Conservation (phyloP, 352 stramenopile species). For the Globisporangium canariense region DNA sequence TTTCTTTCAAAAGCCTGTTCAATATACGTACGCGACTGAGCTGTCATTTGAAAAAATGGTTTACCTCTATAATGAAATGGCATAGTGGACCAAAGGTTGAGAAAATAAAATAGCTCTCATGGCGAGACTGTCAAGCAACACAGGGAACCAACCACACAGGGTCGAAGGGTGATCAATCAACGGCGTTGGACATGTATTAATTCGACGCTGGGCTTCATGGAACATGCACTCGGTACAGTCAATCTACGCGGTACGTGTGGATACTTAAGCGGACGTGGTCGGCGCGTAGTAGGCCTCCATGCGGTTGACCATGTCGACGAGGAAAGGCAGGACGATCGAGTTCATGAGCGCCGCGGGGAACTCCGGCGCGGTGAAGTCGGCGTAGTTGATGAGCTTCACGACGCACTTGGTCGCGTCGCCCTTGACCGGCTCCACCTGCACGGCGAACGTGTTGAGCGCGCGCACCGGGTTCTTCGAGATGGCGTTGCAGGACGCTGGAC, state of each 20-base stretch:
- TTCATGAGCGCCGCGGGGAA: conserved; percentile 26
- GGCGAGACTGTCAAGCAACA: too few species aligned
- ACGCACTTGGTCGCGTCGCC: conserved; percentile 21
- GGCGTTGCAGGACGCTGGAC: conserved; percentile 15
- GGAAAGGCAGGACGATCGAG: conserved; percentile 22
- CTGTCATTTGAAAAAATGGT: background rate
- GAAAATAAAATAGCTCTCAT: too few species aligned
- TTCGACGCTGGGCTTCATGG: too few species aligned
- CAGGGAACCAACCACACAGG: too few species aligned
- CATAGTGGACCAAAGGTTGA: background rate
- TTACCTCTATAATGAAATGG: background rate
- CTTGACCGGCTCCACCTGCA: conserved; percentile 15
- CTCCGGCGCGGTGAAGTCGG: conserved; percentile 20
- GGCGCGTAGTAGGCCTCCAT: conserved; percentile 11
- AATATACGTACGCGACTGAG: too few species aligned
- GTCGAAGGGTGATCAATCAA: background rate
- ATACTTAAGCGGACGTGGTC: background rate
- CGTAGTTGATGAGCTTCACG: conserved; percentile 28
- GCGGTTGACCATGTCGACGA: conserved; percentile 24
- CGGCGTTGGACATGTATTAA: background rate
- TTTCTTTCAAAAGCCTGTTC: background rate
- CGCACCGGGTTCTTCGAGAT: conserved; percentile 20
- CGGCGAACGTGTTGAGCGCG: conserved; percentile 20
- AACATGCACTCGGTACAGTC: background rate
- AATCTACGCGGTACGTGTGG: background rate